Evolutionary conservation across 2,329 filamentous ascomycete species (phyloP).

Genomic region (Lithohypha guttulata): DNA sequence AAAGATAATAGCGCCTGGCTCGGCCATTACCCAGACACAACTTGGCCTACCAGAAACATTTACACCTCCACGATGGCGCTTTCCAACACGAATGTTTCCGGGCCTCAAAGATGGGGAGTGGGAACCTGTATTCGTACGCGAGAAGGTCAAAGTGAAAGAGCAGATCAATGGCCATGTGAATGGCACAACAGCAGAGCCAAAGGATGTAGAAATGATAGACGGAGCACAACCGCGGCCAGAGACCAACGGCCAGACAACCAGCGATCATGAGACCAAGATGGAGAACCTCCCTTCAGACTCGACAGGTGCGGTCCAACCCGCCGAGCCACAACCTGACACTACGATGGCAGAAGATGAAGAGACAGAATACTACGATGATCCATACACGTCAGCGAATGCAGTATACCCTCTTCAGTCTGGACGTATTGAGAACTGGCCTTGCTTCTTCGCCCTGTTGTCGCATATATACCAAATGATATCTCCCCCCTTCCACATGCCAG

Average conservation of each 20-base stretch:
- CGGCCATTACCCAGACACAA: constrained; percentile 81
- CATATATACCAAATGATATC: constrained; percentile 85
- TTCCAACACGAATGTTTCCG: constrained; percentile 88
- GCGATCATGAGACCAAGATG: constrained; percentile 1
- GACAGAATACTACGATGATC: constrained; percentile 74
- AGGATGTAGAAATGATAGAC: constrained; percentile 17
- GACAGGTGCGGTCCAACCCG: constrained; percentile 6
- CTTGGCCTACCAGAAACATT: constrained; percentile 81
- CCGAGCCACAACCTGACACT: constrained; percentile 8
- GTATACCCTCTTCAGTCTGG: constrained; percentile 77
- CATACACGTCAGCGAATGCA: constrained; percentile 75
- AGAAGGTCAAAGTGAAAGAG: constrained; percentile 29
- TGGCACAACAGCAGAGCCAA: constrained; percentile 16
- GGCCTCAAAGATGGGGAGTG: constrained; percentile 65
- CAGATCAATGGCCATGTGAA: constrained; percentile 10
- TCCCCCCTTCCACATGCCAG: constrained; percentile 85
- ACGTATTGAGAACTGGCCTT: constrained; percentile 78
- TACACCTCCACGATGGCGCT: constrained; percentile 74
- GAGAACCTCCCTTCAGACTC: constrained; percentile 7
- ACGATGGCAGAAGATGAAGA: constrained; percentile 28
- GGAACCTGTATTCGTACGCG: constrained; percentile 69
- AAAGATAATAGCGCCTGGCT: constrained; percentile 54
- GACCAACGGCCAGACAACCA: constrained; percentile 3
- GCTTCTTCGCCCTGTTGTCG: constrained; percentile 85
- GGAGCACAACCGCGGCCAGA: constrained; percentile 8